phyloP scores from a whole-genome alignment of 305 asterid genomes.

The Solanum hybrid region DNA sequence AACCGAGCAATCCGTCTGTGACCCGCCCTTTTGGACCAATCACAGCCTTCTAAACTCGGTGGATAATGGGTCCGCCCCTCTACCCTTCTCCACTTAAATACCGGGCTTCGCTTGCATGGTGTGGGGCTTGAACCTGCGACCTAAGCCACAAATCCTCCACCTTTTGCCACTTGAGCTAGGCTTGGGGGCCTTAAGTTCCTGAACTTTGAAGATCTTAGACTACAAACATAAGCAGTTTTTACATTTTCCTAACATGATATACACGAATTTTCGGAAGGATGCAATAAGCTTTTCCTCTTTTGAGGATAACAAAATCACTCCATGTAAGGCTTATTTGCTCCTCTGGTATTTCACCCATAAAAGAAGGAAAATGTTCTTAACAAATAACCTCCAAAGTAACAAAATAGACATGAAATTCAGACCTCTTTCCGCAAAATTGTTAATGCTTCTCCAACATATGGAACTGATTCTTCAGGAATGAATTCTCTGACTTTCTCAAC shows the following conservation, averaged over 20 bases:
- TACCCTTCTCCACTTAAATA: no score
- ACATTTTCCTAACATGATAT: neutral
- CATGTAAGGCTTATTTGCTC: neutral
- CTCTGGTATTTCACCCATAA: neutral
- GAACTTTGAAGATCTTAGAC: neutral
- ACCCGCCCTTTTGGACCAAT: no score
- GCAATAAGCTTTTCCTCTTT: neutral
- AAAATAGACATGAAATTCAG: neutral
- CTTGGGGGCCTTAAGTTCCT: no score
- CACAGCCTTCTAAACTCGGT: no score
- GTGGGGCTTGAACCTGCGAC: no score
- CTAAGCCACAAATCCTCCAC: no score
- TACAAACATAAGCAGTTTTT: neutral
- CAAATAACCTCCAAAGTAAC: neutral
- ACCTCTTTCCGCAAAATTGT: conserved; percentile 92
- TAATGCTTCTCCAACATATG: conserved; percentile 93
- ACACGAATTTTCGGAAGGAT: neutral
- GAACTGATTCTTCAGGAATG: conserved; percentile 78
- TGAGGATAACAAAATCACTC: neutral
- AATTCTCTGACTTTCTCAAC: conserved; percentile 86
- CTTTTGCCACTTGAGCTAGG: no score
- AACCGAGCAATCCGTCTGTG: no score
- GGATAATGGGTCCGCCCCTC: no score
- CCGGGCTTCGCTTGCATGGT: no score
- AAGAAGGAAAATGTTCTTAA: neutral